Base-by-base conservation (phyloP, 2,329 filamentous ascomycete genomes). In the Alternaria postmessia region DNA sequence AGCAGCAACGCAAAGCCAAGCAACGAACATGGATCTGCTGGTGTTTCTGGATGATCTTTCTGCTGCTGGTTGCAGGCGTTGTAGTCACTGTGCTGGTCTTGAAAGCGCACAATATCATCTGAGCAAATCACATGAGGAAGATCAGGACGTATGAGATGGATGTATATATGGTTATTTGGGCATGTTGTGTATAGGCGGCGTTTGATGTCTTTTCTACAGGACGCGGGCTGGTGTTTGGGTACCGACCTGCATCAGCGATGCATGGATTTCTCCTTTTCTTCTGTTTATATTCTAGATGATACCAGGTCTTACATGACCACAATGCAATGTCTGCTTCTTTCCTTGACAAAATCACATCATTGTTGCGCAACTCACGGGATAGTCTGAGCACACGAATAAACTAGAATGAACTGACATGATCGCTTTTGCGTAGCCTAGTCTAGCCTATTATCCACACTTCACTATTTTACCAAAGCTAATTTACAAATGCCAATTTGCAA, bases 1-100 rank as follows among this genome's bases (percentile, higher is more conserved):
- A 77, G 7, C 81, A 87, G 74, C 76, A 79, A 16, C 74, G 74
- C 49, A 88, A 88, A 67, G 78, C 78, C 55, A 69, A 73, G 5
- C 81, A 80, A 47, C 79, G 82, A 9, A 81, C 81, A 22, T 80
- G 80, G 52, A 78, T 87, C 52, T 84, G 82, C 66, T 83, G 78
- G 75, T 62, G 66, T 14, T 84, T 84, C 68, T 84, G 82, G 82
- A 58, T 81, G 3, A 64, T 66, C n/a, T 75, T 84, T 51, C 65
- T 81, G n/a, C 74, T 79, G 3, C 54, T 86, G 9, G 75, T 84
- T 0, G 80, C 78, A 0, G 82, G 76, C 0, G 73, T 82, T 2
- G 80, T 85, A 11, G 77, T 81, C 2, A 73, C 82, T 0, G 70
- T 86, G 1, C 74, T 85, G 60, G 81, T 83, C 74, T 56, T 83